Base-by-base conservation (phyloP, 257 asterid species). In the Fraxinus excelsior region DNA sequence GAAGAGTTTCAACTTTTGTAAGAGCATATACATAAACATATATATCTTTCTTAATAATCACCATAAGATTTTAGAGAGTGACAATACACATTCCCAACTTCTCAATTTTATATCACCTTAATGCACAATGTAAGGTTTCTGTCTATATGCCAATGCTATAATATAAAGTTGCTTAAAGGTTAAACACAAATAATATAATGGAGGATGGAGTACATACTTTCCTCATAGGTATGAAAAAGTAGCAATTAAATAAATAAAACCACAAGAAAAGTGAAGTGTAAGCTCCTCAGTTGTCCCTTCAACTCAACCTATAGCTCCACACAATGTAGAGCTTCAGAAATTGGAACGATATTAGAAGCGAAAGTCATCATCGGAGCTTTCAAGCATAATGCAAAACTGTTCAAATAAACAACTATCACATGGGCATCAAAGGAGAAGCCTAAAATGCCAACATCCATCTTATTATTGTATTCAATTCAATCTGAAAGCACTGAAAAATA, bases 251-350 rank as follows among this genome's bases (percentile, higher is more conserved):
- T 1, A 51, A 14, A 44, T 53, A 19, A 19, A 19, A 53, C 11
- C 32, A 62, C 14, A 12, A 4, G 29, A 62, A 25, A 62, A 11
- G 34, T 10, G 2, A 62, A 1, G 67, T 5, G 67, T 3, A 62
- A 62, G 68, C 68, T 62, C 68, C 68, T 62, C 68, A 62, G 68
- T 62, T 25, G 68, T 62, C 68, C 68, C 68, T 26, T 62, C 68
- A 25, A 11, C 68, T 62, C 68, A 25, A 25, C 68, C 66, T 58
- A 12, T 11, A 34, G 68, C 68, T 62, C 68, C 13, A 62, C 66
- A 23, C 7, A 25, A 11, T 26, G 68, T 62, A 62, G 68, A 25
- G 35, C 68, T 62, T 62, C 68, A 26, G 68, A 23, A 62, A 62
- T 62, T 62, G 68, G 68, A 62, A 62, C 68, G 68, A 62, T 62